Evolutionary conservation across 768 basidiomycete genomes (phyloP).

Genomic region (Favolaschia claudopus): DNA sequence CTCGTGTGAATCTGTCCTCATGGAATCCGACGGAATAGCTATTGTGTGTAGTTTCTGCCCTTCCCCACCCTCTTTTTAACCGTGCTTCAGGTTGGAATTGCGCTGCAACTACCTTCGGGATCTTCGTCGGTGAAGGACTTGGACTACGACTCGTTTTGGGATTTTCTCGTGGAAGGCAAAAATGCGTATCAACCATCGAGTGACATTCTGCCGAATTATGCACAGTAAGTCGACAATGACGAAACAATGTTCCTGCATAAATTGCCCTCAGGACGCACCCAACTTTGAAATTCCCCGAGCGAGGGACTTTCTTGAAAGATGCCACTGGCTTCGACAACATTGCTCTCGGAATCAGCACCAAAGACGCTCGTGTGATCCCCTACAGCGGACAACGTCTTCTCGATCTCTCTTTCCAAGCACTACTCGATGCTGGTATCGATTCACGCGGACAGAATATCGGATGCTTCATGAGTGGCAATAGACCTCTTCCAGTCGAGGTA

Average conservation of each 20-base stretch:
- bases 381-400: conserved; percentile 12
- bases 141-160: conserved; percentile 18
- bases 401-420: conserved; percentile 10
- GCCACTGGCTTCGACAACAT: conserved; percentile 12
- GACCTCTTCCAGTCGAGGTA: background rate
- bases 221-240: conserved; percentile 2
- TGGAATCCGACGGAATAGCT: too few species aligned
- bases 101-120: conserved; percentile 19
- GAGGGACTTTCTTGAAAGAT: conserved; percentile 13
- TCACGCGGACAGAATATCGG: conserved; percentile 11
- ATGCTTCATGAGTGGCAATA: conserved; percentile 18
- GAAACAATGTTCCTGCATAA: background rate
- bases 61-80: too few species aligned
- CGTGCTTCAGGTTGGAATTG: conserved; percentile 16
- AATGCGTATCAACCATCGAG: conserved; percentile 15
- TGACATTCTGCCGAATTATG: conserved; percentile 5
- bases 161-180: conserved; percentile 6
- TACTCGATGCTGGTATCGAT: conserved; percentile 13
- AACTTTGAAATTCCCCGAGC: conserved; percentile 8
- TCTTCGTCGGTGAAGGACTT: conserved; percentile 7
- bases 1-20: too few species aligned
- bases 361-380: conserved; percentile 15
- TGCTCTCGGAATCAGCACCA: conserved; percentile 10
- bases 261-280: conserved; percentile 1
- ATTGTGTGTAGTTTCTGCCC: too few species aligned